A percentile compares a stretch with the other conserved stretches of the same genome.
Conservation (phyloP, 116 monocot genomes). For the Cymodocea nodosa region DNA sequence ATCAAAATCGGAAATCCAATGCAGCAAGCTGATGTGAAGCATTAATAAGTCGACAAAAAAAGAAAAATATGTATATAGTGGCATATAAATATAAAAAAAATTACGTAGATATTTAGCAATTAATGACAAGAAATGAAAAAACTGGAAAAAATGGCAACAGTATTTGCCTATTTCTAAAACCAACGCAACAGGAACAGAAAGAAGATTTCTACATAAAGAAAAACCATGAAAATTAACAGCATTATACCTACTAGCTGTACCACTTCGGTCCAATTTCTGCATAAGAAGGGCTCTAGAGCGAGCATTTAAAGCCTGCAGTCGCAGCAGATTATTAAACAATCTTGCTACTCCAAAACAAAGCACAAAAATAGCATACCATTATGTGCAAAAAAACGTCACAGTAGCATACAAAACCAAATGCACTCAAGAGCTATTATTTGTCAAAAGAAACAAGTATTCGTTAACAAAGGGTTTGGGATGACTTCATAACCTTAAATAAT, state of each 20-base stretch:
- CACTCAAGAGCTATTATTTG: too few relatives aligned
- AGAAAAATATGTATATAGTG: not conserved
- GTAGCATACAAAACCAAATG: too few relatives aligned
- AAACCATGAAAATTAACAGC: not conserved
- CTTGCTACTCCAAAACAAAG: not conserved
- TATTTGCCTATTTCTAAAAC: too few relatives aligned
- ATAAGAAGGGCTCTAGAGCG: slow-evolving; percentile 85
- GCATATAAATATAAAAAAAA: not conserved
- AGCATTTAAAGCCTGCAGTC: slow-evolving; percentile 70
- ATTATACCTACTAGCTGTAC: slow-evolving; percentile 47
- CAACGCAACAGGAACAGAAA: not conserved
- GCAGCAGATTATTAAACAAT: not conserved
- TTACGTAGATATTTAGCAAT: not conserved
- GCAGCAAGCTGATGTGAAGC: not conserved
- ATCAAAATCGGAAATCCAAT: not conserved
- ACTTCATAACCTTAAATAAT: too few relatives aligned
- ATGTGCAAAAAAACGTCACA: too few relatives aligned
- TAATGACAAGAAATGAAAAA: too few relatives aligned
- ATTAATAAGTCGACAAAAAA: not conserved
- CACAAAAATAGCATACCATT: not conserved
- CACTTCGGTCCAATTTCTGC: slow-evolving; percentile 92
- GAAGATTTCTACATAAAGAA: not conserved
- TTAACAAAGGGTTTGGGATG: too few relatives aligned
- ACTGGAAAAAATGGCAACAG: too few relatives aligned
- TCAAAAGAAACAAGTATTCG: too few relatives aligned